phyloP scores from a whole-genome alignment of 345 rosid genomes.

The Trapa bicornis region DNA sequence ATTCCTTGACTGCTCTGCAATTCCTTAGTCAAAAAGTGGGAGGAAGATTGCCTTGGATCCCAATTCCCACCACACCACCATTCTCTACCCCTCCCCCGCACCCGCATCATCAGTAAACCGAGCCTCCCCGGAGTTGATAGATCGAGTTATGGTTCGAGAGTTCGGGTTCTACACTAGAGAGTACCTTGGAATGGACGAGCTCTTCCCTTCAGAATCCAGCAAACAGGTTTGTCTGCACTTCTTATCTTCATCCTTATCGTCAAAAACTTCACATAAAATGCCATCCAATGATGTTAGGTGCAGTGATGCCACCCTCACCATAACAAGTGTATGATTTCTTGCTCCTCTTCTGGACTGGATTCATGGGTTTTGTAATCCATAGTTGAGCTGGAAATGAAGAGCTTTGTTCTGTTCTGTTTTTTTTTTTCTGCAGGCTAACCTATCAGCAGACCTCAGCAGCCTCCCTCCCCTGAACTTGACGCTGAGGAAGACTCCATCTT shows the following conservation, averaged over 20 bases:
- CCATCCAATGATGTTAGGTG: no score
- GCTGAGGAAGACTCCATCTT: constrained; percentile 6
- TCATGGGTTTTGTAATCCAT: no score
- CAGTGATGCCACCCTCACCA: no score
- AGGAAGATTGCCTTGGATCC: not conserved
- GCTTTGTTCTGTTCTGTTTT: not conserved
- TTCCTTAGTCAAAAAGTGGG: not conserved
- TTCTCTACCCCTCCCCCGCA: no score
- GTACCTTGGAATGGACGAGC: not conserved
- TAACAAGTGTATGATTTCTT: no score
- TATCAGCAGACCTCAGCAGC: constrained; percentile 2
- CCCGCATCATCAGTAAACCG: no score
- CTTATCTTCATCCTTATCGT: not conserved
- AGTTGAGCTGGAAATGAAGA: not conserved
- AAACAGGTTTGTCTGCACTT: not conserved
- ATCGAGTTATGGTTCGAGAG: constrained; percentile 1
- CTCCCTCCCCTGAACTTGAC: constrained; percentile 16
- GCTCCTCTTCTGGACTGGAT: no score
- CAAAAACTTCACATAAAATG: not conserved
- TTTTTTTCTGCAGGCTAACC: constrained; percentile 1
- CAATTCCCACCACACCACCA: no score
- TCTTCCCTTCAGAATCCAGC: not conserved
- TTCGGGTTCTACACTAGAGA: not conserved
- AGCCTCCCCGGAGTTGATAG: not conserved
- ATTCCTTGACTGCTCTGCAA: not conserved